A percentile compares a stretch with the other conserved stretches of the same genome.
Conservation (phyloP, 2,329 filamentous ascomycete genomes). For the Peltaster fructicola region DNA sequence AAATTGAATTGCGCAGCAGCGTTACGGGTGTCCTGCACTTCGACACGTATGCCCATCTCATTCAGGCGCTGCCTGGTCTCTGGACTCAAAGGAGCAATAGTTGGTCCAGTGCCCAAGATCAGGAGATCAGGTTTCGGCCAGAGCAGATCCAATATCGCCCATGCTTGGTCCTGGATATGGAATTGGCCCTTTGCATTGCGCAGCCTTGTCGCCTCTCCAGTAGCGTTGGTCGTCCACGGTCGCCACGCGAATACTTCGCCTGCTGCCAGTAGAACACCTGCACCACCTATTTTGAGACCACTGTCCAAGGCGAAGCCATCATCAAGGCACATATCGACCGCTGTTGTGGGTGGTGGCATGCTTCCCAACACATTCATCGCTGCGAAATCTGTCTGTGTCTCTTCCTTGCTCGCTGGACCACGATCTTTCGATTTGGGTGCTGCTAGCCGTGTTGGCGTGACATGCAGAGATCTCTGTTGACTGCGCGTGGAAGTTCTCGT, state of each 20-base stretch:
- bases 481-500: no score
- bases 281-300: slow-evolving; percentile 49
- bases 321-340: slow-evolving; percentile 62
- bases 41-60: slow-evolving; percentile 64
- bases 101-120: slow-evolving; percentile 68
- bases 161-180: slow-evolving; percentile 52
- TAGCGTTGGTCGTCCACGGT: slow-evolving; percentile 44
- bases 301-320: slow-evolving; percentile 81
- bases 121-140: slow-evolving; percentile 91
- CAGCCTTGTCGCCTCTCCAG: no score
- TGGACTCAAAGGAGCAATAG: slow-evolving; percentile 59
- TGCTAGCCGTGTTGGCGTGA: slow-evolving; percentile 4
- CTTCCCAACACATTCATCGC: slow-evolving; percentile 63
- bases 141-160: slow-evolving; percentile 58
- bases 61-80: slow-evolving; percentile 55
- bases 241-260: slow-evolving; percentile 82
- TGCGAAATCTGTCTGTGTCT: slow-evolving; percentile 53
- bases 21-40: slow-evolving; percentile 83
- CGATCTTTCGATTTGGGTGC: slow-evolving; percentile 36
- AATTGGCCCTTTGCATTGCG: slow-evolving; percentile 66
- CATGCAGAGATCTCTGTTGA: slow-evolving; percentile 6
- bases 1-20: slow-evolving; percentile 90
- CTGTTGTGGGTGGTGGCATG: slow-evolving; percentile 59
- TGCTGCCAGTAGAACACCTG: slow-evolving; percentile 60
- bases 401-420: slow-evolving; percentile 41